phyloP scores from a whole-genome alignment of 1,284 basidiomycete genomes.

The Acaromyces ingoldii region DNA sequence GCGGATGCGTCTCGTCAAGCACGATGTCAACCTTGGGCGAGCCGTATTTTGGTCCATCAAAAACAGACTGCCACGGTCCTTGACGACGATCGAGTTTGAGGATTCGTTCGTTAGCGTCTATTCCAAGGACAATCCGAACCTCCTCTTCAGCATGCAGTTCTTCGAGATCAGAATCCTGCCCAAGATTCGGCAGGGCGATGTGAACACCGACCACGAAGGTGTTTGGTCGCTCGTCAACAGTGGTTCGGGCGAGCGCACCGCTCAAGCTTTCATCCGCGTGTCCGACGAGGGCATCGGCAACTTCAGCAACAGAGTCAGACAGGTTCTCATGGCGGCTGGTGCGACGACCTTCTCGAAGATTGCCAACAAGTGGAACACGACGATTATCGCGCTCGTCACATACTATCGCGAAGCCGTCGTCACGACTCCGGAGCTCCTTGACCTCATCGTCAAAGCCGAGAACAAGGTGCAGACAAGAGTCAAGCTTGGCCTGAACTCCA shows the following conservation, averaged over 20 bases:
- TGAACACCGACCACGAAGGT: slow-evolving; percentile 94
- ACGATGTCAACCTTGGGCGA: slow-evolving; percentile 95
- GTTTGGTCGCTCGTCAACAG: slow-evolving; percentile 92
- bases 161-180: slow-evolving; percentile 97
- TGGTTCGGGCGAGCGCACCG: slow-evolving; percentile 95
- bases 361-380: slow-evolving; percentile 99
- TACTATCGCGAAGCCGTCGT: slow-evolving; percentile 99
- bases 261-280: slow-evolving; percentile 93
- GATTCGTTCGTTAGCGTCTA: slow-evolving; percentile 63
- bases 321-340: slow-evolving; percentile 97
- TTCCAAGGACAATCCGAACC: slow-evolving; percentile 94
- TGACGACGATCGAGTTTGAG: slow-evolving; percentile 95
- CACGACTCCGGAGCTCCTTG: slow-evolving; percentile 81
- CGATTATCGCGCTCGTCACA: slow-evolving; percentile 65
- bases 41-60: slow-evolving; percentile 99
- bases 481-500: slow-evolving; percentile 96
- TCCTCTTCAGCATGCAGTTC: slow-evolving; percentile 96
- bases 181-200: slow-evolving; percentile 86
- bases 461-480: slow-evolving; percentile 79
- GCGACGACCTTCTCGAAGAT: slow-evolving; percentile 99
- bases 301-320: slow-evolving; percentile 63
- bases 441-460: slow-evolving; percentile 49
- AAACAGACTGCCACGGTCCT: slow-evolving; percentile 86
- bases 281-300: slow-evolving; percentile 79
- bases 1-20: slow-evolving; percentile 98